These are phyloP conservation scores for Monosporascus sp. DNA, from an alignment of 2,329 filamentous ascomycete genomes.

Conservation along the genomic window DNA sequence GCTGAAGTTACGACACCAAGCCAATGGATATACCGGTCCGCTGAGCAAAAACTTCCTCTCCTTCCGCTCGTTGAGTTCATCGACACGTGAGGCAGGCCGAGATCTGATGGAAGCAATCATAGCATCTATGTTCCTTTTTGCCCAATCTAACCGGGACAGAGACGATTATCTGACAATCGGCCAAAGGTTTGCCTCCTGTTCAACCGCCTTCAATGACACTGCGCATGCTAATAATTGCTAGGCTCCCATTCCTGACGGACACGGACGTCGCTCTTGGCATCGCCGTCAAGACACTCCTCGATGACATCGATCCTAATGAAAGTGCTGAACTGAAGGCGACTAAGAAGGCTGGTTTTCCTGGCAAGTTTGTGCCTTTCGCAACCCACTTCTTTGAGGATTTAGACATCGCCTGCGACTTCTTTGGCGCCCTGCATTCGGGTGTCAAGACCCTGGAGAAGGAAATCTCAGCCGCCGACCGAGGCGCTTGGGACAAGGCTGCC, in stretches of 20 bases:
- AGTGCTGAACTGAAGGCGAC: constrained; percentile 40
- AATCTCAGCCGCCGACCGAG: constrained; percentile 41
- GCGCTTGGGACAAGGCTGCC: constrained; percentile 50
- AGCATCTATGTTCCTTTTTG: constrained; percentile 74
- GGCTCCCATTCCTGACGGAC: constrained; percentile 63
- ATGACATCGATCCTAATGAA: constrained; percentile 60
- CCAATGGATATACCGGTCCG: constrained; percentile 89
- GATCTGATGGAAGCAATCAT: constrained; percentile 81
- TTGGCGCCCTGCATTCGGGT: constrained; percentile 52
- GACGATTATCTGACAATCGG: constrained; percentile 64
- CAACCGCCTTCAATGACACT: background rate
- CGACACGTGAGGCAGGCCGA: constrained; percentile 72
- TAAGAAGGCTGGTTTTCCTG: constrained; percentile 47
- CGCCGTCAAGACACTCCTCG: constrained; percentile 73
- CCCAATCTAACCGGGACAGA: constrained; percentile 67
- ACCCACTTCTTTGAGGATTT: constrained; percentile 56
- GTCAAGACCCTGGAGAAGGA: constrained; percentile 48
- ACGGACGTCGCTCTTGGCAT: constrained; percentile 74
- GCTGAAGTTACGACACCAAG: constrained; percentile 73
- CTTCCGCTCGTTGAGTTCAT: constrained; percentile 77
- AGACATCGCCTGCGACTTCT: constrained; percentile 51
- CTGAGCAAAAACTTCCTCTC: constrained; percentile 83
- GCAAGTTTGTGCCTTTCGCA: constrained; percentile 53
- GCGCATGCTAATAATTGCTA: constrained; percentile 23
- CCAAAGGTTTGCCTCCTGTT: constrained; percentile 50